Evolutionary conservation across 805 yeast genomes (phyloP).

Genomic region (Kuraishia cidri): DNA sequence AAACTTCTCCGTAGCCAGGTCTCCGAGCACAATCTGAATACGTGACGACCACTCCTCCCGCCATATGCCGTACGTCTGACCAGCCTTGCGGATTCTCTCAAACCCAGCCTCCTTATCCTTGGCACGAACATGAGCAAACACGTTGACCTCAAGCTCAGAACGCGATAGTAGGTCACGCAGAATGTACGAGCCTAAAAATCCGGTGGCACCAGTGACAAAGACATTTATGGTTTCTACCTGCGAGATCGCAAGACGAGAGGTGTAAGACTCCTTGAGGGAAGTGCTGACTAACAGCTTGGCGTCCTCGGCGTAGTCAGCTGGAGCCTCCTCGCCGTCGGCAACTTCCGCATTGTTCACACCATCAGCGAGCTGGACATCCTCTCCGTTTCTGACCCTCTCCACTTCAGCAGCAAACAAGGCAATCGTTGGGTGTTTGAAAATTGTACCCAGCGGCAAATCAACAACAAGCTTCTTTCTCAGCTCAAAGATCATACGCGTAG

Average conservation of each 20-base stretch:
- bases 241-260: constrained; percentile 24
- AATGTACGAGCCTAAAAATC: constrained; percentile 90
- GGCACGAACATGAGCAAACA: constrained; percentile 92
- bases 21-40: constrained; percentile 75
- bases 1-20: constrained; percentile 62
- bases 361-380: constrained; percentile 29
- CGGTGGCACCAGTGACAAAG: constrained; percentile 93
- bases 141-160: constrained; percentile 35
- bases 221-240: constrained; percentile 27
- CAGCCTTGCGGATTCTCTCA: constrained; percentile 67
- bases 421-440: constrained; percentile 86
- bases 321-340: constrained; percentile 12
- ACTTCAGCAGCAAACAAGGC: constrained; percentile 70
- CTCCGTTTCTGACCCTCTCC: constrained; percentile 43
- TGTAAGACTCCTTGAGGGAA: constrained; percentile 33
- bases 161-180: constrained; percentile 68
- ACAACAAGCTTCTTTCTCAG: constrained; percentile 69
- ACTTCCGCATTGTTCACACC: constrained; percentile 20
- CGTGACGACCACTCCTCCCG: constrained; percentile 44
- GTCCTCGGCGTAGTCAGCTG: constrained; percentile 58
- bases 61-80: constrained; percentile 80
- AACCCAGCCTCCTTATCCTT: constrained; percentile 56
- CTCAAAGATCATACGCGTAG: constrained; percentile 94
- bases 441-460: constrained; percentile 82
- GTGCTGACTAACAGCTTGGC: constrained; percentile 44